These are phyloP conservation scores for Phytophthora foliorum DNA, from an alignment of 352 stramenopile species.

Conservation along the genomic window DNA sequence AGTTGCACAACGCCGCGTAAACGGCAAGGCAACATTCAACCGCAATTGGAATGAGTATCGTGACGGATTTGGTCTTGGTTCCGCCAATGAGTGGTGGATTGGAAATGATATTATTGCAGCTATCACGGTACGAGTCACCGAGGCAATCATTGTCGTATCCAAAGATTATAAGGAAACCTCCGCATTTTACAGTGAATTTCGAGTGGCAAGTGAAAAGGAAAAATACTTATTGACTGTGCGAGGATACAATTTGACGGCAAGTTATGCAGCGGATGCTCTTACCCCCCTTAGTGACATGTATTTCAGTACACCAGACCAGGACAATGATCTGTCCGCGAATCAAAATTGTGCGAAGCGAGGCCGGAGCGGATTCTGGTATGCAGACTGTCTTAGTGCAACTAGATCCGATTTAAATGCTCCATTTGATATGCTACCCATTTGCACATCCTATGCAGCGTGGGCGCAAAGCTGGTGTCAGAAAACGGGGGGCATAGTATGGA, in stretches of 20 bases:
- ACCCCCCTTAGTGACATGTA: constrained; percentile 59
- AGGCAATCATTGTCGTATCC: constrained; percentile 65
- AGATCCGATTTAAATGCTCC: constrained; percentile 66
- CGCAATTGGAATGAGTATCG: constrained; percentile 72
- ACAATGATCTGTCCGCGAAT: constrained; percentile 56
- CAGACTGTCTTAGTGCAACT: constrained; percentile 43
- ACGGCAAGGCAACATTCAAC: constrained; percentile 63
- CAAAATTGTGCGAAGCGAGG: constrained; percentile 59
- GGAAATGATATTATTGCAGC: constrained; percentile 54
- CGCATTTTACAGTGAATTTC: constrained; percentile 58
- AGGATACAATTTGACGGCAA: constrained; percentile 45
- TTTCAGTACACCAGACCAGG: constrained; percentile 67
- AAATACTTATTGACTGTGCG: constrained; percentile 58
- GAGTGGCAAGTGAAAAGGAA: constrained; percentile 50
- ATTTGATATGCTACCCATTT: constrained; percentile 56
- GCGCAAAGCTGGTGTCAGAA: constrained; percentile 58
- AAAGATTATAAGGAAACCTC: constrained; percentile 53
- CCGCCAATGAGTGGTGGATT: constrained; percentile 65
- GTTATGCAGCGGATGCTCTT: constrained; percentile 55
- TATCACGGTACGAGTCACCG: constrained; percentile 44
- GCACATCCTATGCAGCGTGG: constrained; percentile 55
- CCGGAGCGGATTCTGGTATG: constrained; percentile 71
- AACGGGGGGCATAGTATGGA: constrained; percentile 60
- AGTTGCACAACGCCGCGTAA: constrained; percentile 56
- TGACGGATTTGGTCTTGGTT: constrained; percentile 60